Conservation (phyloP, 2,329 filamentous ascomycete genomes). For the Ophiostoma triangulosporum region DNA sequence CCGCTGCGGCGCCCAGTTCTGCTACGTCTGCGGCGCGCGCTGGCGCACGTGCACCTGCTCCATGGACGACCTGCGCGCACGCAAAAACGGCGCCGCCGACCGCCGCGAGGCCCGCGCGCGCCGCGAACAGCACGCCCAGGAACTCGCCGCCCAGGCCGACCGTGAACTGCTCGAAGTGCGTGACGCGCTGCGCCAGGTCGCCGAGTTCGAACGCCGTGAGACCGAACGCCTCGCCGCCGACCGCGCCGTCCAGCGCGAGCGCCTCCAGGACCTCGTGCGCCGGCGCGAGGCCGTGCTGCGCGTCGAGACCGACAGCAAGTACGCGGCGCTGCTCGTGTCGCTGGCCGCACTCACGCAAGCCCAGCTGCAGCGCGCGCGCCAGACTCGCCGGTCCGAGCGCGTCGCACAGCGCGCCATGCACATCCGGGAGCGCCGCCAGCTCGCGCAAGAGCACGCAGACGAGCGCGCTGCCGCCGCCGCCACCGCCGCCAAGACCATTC, state of each 20-base stretch:
- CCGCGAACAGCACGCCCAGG: slow-evolving; percentile 5
- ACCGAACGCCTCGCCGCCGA: slow-evolving; percentile 13
- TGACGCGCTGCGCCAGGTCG: slow-evolving; percentile 31
- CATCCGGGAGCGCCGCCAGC: slow-evolving; percentile 4
- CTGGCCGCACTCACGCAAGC: slow-evolving; percentile 7
- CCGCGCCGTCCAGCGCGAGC: slow-evolving; percentile 23
- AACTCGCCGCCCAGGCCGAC: slow-evolving; percentile 24
- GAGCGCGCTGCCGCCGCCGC: slow-evolving; percentile 23
- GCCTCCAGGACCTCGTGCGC: slow-evolving; percentile 25
- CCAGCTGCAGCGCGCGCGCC: slow-evolving; percentile 18
- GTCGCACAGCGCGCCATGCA: slow-evolving; percentile 14
- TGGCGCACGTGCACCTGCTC: slow-evolving; percentile 64
- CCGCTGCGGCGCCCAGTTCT: slow-evolving; percentile 68
- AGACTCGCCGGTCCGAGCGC: slow-evolving; percentile 25
- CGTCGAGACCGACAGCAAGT: slow-evolving; percentile 1
- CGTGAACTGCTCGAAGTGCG: slow-evolving; percentile 19
- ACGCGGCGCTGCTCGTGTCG: not conserved
- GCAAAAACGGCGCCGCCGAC: slow-evolving; percentile 26
- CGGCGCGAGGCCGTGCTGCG: slow-evolving; percentile 26
- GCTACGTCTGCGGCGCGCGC: slow-evolving; percentile 59
- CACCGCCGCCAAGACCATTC: slow-evolving; percentile 19
- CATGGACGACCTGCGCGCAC: slow-evolving; percentile 27
- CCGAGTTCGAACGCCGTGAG: slow-evolving; percentile 34
- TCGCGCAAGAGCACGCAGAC: slow-evolving; percentile 19
- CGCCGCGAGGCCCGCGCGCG: slow-evolving; percentile 22